A percentile compares a stretch with the other conserved stretches of the same genome.
phyloP scores from a whole-genome alignment of 768 basidiomycete species.

The Termitomyces heimii region DNA sequence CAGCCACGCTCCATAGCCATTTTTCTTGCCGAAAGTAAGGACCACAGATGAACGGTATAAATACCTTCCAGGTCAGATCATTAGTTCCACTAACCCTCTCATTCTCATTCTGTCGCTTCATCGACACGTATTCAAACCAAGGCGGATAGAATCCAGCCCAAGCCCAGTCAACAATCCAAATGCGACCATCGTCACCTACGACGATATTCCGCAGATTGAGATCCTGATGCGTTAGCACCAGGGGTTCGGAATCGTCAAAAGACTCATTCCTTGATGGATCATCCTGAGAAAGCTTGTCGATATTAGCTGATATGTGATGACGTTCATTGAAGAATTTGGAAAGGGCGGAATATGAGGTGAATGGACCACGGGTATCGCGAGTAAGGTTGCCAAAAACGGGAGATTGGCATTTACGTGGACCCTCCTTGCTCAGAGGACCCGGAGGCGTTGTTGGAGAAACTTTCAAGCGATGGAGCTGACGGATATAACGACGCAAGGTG shows the following conservation, averaged over 20 bases:
- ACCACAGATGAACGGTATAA: not conserved
- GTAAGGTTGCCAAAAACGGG: not conserved
- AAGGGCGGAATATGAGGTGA: constrained; percentile 13
- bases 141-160: constrained; percentile 16
- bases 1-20: not conserved
- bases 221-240: constrained; percentile 18
- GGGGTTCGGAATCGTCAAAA: constrained; percentile 16
- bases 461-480: constrained; percentile 13
- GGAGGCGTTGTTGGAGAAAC: not conserved
- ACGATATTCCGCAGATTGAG: constrained; percentile 16
- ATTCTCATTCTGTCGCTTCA: constrained; percentile 10
- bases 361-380: not conserved
- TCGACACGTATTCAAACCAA: constrained; percentile 12
- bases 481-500: constrained; percentile 16
- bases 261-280: constrained; percentile 2
- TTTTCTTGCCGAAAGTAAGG: not conserved
- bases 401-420: not conserved
- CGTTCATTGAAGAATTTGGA: constrained; percentile 10
- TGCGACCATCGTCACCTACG: constrained; percentile 12
- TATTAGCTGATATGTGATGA: not conserved
- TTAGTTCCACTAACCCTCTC: not conserved
- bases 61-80: not conserved
- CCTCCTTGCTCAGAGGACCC: not conserved
- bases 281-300: not conserved
- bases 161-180: constrained; percentile 19